Conservation (phyloP, 1,284 basidiomycete genomes). For the Tetrapyrgos nigripes region DNA sequence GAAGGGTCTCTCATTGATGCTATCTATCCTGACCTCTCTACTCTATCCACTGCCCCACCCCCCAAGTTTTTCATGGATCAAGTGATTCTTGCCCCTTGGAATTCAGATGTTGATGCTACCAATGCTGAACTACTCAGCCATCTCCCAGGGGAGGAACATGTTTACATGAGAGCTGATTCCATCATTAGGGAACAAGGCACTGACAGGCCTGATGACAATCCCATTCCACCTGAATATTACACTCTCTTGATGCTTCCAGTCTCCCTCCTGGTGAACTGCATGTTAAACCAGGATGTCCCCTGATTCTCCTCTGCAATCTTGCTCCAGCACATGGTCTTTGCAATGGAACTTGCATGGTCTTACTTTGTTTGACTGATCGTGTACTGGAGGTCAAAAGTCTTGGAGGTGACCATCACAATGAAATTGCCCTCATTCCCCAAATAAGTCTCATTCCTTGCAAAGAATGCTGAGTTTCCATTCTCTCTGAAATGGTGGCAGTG, state of each 20-base stretch:
- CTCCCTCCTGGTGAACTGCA: conserved; percentile 29
- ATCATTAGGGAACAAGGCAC: conserved; percentile 2
- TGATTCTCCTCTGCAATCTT: conserved; percentile 46
- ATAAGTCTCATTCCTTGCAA: conserved; percentile 29
- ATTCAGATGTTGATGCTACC: conserved; percentile 40
- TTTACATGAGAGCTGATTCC: conserved; percentile 30
- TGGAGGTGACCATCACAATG: conserved; percentile 33
- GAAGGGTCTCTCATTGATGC: conserved; percentile 9
- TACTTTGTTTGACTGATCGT: conserved; percentile 22
- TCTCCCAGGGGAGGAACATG: conserved; percentile 32
- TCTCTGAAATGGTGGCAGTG: conserved; percentile 26
- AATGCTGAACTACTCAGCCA: conserved; percentile 37
- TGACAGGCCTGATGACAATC: conserved; percentile 14
- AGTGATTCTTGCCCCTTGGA: conserved; percentile 42
- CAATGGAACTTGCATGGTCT: conserved; percentile 39
- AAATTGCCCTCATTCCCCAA: conserved; percentile 36
- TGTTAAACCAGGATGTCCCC: conserved; percentile 33
- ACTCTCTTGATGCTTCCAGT: conserved; percentile 24
- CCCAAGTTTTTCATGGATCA: conserved; percentile 40
- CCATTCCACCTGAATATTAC: conserved; percentile 20
- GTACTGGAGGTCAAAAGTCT: conserved; percentile 35
- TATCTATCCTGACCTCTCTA: conserved; percentile 18
- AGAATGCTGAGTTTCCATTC: conserved; percentile 24
- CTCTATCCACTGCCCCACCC: conserved; percentile 27
- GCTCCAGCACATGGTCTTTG: too few species aligned